These are phyloP conservation scores for Graphilbum fragrans DNA, from an alignment of 2,329 filamentous ascomycete species.

Conservation along the genomic window DNA sequence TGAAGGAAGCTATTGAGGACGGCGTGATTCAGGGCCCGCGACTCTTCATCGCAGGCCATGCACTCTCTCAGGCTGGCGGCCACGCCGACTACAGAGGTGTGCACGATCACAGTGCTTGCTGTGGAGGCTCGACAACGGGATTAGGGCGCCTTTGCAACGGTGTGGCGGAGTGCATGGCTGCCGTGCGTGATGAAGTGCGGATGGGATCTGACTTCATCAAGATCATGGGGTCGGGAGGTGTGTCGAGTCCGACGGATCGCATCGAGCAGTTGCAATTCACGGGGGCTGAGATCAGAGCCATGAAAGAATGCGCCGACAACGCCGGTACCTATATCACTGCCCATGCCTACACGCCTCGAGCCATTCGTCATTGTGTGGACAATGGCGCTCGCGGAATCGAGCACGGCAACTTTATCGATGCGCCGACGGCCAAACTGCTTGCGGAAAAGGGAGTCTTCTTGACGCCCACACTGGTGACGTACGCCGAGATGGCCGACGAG, in stretches of 20 bases:
- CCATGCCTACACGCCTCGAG: slow-evolving; percentile 37
- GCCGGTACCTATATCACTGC: slow-evolving; percentile 38
- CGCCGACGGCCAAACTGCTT: slow-evolving; percentile 30
- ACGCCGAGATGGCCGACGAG: slow-evolving; percentile 30
- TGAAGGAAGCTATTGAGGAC: slow-evolving; percentile 37
- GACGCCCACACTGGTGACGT: slow-evolving; percentile 39
- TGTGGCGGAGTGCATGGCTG: slow-evolving; percentile 34
- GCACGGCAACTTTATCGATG: slow-evolving; percentile 26
- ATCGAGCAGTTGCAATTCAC: slow-evolving; percentile 40
- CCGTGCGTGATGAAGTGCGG: slow-evolving; percentile 35
- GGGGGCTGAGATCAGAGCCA: slow-evolving; percentile 36
- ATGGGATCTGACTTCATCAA: slow-evolving; percentile 42
- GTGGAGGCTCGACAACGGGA: slow-evolving; percentile 25
- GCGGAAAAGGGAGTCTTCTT: slow-evolving; percentile 31
- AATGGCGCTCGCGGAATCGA: slow-evolving; percentile 39
- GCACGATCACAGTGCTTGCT: slow-evolving; percentile 29
- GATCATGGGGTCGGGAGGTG: slow-evolving; percentile 42
- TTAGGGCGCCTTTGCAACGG: slow-evolving; percentile 32
- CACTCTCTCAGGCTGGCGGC: slow-evolving; percentile 38
- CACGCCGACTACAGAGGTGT: slow-evolving; percentile 33
- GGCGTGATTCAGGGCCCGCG: slow-evolving; percentile 34
- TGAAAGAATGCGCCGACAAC: slow-evolving; percentile 32
- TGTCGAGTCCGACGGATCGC: slow-evolving; percentile 36
- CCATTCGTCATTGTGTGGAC: slow-evolving; percentile 36
- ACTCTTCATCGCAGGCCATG: slow-evolving; percentile 36